These are phyloP conservation scores for Westerdykella ornata DNA, from an alignment of 2,329 filamentous ascomycete genomes.

Conservation along the genomic window DNA sequence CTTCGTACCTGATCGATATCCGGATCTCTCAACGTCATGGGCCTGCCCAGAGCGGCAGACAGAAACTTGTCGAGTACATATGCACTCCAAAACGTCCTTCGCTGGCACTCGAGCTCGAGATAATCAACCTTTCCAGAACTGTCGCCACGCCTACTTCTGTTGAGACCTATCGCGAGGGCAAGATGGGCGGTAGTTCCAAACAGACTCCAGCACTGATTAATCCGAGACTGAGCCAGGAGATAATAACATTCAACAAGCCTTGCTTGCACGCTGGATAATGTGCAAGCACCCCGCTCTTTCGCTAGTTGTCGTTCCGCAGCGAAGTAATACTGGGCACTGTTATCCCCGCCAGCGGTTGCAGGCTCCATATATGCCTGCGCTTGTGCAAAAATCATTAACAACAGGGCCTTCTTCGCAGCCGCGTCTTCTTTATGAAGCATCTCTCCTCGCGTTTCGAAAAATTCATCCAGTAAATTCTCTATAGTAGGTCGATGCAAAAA, in stretches of 20 bases:
- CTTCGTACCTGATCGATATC: conserved; percentile 54
- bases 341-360: conserved; percentile 19
- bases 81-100: conserved; percentile 56
- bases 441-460: conserved; percentile 42
- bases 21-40: conserved; percentile 55
- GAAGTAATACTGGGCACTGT: conserved; percentile 40
- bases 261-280: conserved; percentile 53
- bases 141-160: conserved; percentile 34
- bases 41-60: conserved; percentile 56
- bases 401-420: conserved; percentile 40
- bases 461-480: conserved; percentile 40
- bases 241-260: conserved; percentile 54
- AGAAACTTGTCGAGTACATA: conserved; percentile 59
- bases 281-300: conserved; percentile 49
- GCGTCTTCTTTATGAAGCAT: conserved; percentile 39
- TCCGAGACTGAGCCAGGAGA: conserved; percentile 52
- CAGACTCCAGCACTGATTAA: conserved; percentile 56
- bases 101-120: conserved; percentile 47
- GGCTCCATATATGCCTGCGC: conserved; percentile 41
- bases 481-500: conserved; percentile 52
- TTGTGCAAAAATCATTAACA: conserved; percentile 51
- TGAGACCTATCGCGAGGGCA: conserved; percentile 43
- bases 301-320: conserved; percentile 41
- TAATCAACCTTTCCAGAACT: conserved; percentile 37
- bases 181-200: conserved; percentile 54